Base-by-base conservation (phyloP, 1,139 yeast genomes). In the Schwanniomyces etchellsii region DNA sequence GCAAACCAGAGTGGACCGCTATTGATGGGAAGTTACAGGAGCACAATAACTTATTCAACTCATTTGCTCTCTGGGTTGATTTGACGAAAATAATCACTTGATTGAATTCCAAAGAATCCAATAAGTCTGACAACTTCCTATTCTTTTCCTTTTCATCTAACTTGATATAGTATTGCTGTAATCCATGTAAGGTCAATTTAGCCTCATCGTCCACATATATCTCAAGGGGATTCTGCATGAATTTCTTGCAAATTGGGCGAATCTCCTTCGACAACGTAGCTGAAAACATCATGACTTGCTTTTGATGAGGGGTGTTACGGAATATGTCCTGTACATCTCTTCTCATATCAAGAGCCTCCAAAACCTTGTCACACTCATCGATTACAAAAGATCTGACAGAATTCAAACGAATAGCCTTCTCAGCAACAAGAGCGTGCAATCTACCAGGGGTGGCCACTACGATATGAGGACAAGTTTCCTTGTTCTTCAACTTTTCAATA, bases 361-460 rank as follows among this genome's bases (percentile, higher is more conserved):
- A 76, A 37, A 91, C 97, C 69, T 88, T 88, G 71, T 91, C 98
- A 79, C 97, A 91, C 70, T 91, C 98, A 60, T 91, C 98, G 54
- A 91, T 81, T 39, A 91, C 96, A 54, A 91, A 91, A 42, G 91
- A 84, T 73, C 89, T 91, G 55, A 91, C 85, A 57, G 85, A 84
- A 64, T 80, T 80, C 48, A 91, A 75, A 52, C 95, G 82, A 42
- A 91, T 74, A 40, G 80, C 74, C 68, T 89, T 89, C 54, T 91
- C 97, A 55, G 93, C 80, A 27, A 91, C 94, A 40, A 91, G 74
- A 38, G 96, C 96, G 54, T 81, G 86, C 61, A 91, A 74, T 71
- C 98, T 86, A 64, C 98, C 98, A 40, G 98, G 98, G 26, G 98
- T 91, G 36, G 96, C 96, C 42, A 91, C 98, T 41, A 91, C 85